These are phyloP conservation scores for Phytopythium montanum DNA, from an alignment of 352 stramenopile species.

Conservation along the genomic window DNA sequence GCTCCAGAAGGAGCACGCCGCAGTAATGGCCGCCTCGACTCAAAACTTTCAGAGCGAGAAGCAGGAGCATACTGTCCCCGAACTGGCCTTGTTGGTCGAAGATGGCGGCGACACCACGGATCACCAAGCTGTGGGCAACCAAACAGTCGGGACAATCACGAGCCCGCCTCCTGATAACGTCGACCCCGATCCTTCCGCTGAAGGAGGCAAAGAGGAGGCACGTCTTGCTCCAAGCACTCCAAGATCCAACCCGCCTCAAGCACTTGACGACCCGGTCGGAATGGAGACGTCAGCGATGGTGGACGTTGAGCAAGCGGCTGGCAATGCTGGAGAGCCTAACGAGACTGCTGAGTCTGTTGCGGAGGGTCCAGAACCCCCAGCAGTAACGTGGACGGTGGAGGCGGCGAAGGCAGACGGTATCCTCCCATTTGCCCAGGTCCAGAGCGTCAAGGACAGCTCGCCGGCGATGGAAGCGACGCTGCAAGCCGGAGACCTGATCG, in stretches of 20 bases:
- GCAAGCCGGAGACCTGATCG: slow-evolving; percentile 33
- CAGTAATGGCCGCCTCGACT: slow-evolving; percentile 15
- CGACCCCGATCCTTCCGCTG: background rate
- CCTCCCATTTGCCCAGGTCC: slow-evolving; percentile 41
- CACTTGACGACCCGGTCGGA: background rate
- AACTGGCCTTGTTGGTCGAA: background rate
- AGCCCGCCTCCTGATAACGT: background rate
- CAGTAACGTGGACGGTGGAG: background rate
- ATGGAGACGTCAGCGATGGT: background rate
- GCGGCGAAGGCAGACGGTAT: slow-evolving; percentile 9
- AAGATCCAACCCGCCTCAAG: background rate
- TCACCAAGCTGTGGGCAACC: background rate
- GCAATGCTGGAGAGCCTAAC: background rate
- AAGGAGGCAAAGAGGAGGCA: background rate
- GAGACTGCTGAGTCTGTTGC: background rate
- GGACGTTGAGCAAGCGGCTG: background rate
- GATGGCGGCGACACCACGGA: background rate
- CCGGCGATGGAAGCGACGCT: slow-evolving; percentile 47
- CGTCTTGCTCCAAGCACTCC: background rate
- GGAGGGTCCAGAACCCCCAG: background rate
- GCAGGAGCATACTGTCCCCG: background rate
- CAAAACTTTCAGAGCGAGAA: background rate
- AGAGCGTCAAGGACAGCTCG: slow-evolving; percentile 35
- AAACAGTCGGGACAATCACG: background rate
- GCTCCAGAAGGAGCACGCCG: slow-evolving; percentile 49